A percentile compares a stretch with the other conserved stretches of the same genome.
These are phyloP conservation scores for Paramyrothecium sp. DNA, from an alignment of 2,329 filamentous ascomycete species.

Conservation along the genomic window DNA sequence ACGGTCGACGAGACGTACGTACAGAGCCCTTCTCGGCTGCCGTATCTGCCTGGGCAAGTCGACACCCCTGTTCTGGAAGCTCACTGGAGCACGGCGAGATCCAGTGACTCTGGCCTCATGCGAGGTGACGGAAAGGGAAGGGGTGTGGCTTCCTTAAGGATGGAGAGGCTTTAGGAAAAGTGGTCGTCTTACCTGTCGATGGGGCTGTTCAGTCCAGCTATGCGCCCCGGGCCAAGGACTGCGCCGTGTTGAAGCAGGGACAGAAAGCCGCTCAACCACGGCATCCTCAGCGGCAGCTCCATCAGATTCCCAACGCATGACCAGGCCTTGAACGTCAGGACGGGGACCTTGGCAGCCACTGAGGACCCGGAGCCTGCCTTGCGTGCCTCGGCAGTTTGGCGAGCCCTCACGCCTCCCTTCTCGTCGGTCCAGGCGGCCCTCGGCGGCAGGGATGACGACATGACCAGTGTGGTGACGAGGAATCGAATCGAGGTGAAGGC, in stretches of 20 bases:
- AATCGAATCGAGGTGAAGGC: conserved; percentile 65
- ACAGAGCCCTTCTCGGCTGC: no score
- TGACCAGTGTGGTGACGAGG: conserved; percentile 61
- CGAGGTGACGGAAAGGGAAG: conserved; percentile 32
- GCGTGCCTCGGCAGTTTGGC: conserved; percentile 17
- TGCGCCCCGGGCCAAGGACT: conserved; percentile 69
- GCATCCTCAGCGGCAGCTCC: conserved; percentile 79
- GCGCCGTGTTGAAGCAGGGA: conserved; percentile 74
- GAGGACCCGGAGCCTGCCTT: conserved; percentile 6
- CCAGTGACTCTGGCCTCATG: conserved; percentile 47
- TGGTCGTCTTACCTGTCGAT: conserved; percentile 79
- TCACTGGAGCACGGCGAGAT: conserved; percentile 36
- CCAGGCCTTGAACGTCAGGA: conserved; percentile 78
- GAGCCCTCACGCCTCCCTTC: conserved; percentile 14
- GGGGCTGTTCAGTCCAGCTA: conserved; percentile 73
- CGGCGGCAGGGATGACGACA: conserved; percentile 65
- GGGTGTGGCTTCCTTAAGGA: conserved; percentile 4
- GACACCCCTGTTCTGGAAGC: conserved; percentile 22
- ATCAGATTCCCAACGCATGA: conserved; percentile 69
- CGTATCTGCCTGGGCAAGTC: no score
- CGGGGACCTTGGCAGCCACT: conserved; percentile 50
- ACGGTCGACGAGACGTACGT: no score
- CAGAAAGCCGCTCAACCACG: conserved; percentile 78
- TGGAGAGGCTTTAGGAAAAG: conserved; percentile 22
- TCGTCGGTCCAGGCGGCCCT: conserved; percentile 32